A percentile compares a stretch with the other conserved stretches of the same genome.
Evolutionary conservation across 225 moss, liverwort and hornwort genomes (phyloP).

Genomic region (Bryoerythrophyllum caledonicum): DNA sequence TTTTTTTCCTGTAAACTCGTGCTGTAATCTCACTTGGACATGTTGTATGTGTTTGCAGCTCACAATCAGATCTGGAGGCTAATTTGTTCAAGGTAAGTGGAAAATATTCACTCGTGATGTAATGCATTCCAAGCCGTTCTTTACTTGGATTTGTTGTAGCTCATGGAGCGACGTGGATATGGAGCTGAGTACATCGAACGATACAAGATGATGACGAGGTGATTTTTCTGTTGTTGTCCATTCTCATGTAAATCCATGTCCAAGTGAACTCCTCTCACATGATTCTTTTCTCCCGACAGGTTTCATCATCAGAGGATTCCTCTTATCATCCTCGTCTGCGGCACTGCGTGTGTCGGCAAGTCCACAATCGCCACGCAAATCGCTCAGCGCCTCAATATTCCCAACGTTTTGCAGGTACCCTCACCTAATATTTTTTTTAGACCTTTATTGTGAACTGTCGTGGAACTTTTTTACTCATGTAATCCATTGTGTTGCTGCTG

Average conservation of each 20-base stretch:
- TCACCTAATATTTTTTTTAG: too few relatives aligned
- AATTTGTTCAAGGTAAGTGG: conserved; percentile 94
- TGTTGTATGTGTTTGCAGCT: conserved; percentile 52
- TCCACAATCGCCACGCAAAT: conserved; percentile 99
- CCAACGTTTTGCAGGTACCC: conserved; percentile 83
- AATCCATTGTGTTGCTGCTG: conserved; percentile 23
- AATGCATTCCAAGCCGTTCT: background rate
- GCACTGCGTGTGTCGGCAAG: conserved; percentile 97
- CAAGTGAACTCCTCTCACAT: too few relatives aligned
- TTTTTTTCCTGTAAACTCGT: background rate
- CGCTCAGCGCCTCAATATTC: conserved; percentile 95
- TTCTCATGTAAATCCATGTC: too few relatives aligned
- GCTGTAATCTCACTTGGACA: too few relatives aligned
- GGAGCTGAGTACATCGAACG: conserved; percentile 93
- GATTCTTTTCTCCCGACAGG: conserved; percentile 32
- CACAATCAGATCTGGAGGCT: conserved; percentile 93
- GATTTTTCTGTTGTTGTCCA: background rate
- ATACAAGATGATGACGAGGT: conserved; percentile 99
- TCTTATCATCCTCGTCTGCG: conserved; percentile 92
- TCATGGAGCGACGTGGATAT: conserved; percentile 96
- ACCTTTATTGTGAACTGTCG: too few relatives aligned
- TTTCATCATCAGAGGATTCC: conserved; percentile 99
- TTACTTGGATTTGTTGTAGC: conserved; percentile 32
- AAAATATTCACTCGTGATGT: background rate
- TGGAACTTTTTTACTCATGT: conserved; percentile 12